Evolutionary conservation across 805 yeast genomes (phyloP).

Genomic region (Lipomyces yamadae): DNA sequence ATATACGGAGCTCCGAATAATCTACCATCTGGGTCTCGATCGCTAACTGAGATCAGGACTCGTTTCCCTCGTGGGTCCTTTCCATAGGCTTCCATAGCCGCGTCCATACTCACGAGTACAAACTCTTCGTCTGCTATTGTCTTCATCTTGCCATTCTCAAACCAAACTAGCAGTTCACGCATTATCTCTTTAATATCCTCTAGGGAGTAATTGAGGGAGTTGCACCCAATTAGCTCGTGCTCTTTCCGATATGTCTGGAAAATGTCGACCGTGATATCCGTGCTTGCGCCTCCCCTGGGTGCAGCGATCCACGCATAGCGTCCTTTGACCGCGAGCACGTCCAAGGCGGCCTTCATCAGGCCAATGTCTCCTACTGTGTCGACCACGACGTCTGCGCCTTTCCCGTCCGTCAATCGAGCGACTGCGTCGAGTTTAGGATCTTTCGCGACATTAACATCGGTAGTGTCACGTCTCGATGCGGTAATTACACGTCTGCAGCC

Average conservation of each 20-base stretch:
- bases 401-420: background rate
- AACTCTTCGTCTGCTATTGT: background rate
- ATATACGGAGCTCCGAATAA: too few species aligned
- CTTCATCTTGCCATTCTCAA: slow-evolving; percentile 2
- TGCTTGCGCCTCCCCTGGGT: background rate
- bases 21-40: too few species aligned
- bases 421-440: background rate
- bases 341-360: slow-evolving; percentile 3
- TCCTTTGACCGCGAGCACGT: background rate
- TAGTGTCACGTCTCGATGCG: background rate
- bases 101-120: background rate
- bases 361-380: background rate
- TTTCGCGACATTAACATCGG: slow-evolving; percentile 1
- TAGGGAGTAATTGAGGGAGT: background rate
- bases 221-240: slow-evolving; percentile 2
- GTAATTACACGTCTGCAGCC: slow-evolving; percentile 7
- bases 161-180: slow-evolving; percentile 3
- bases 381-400: background rate
- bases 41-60: background rate
- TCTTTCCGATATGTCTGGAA: background rate
- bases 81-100: slow-evolving; percentile 4
- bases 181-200: background rate
- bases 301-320: slow-evolving; percentile 6
- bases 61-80: background rate
- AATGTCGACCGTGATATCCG: background rate